phyloP scores from a whole-genome alignment of 257 asterid genomes.

The Gentiana straminea region DNA sequence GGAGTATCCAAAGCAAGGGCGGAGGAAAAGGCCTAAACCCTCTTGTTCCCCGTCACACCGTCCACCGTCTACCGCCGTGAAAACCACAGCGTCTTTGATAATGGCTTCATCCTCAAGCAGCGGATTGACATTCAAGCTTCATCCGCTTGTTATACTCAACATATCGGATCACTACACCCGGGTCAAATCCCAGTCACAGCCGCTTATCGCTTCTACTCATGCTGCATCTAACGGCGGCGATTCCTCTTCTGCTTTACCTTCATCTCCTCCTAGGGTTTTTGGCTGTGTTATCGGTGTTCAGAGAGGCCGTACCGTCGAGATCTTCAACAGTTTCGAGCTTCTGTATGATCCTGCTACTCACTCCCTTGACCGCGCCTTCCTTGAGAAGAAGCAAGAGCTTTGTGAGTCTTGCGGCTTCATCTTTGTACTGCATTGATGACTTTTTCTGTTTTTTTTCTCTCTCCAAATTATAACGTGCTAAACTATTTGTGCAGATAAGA shows the following conservation, averaged over 20 bases:
- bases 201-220: slow-evolving; percentile 20
- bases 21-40: slow-evolving; percentile 9
- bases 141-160: slow-evolving; percentile 88
- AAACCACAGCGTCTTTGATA: neutral
- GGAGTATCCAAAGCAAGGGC: neutral
- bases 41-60: neutral
- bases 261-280: slow-evolving; percentile 40
- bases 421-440: no score
- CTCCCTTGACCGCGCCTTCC: slow-evolving; percentile 74
- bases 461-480: neutral
- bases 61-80: neutral
- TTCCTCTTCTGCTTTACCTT: slow-evolving; percentile 16
- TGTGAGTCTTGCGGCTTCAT: slow-evolving; percentile 28
- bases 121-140: slow-evolving; percentile 90
- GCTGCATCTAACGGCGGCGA: slow-evolving; percentile 24
- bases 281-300: slow-evolving; percentile 98
- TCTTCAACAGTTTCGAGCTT: slow-evolving; percentile 94
- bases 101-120: slow-evolving; percentile 99
- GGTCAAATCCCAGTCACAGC: slow-evolving; percentile 69
- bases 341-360: slow-evolving; percentile 58
- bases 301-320: slow-evolving; percentile 92
- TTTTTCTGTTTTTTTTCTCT: neutral
- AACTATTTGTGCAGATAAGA: slow-evolving; percentile 57
- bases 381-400: slow-evolving; percentile 95
- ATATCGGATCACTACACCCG: slow-evolving; percentile 93